phyloP scores from a whole-genome alignment of 2,329 filamentous ascomycete genomes.

The Paramyrothecium roridum region DNA sequence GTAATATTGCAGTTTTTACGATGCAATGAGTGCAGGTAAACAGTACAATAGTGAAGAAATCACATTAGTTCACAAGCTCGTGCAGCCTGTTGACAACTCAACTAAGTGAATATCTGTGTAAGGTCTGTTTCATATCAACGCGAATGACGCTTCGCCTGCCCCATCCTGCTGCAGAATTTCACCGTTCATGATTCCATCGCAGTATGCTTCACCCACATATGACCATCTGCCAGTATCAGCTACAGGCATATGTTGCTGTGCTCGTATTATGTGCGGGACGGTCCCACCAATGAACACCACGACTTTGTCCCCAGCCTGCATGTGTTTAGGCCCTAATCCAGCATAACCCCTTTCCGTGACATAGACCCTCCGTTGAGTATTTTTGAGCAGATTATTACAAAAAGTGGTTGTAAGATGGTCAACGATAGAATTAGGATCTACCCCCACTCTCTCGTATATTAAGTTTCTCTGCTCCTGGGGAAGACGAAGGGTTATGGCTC shows the following conservation, averaged over 20 bases:
- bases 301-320: conserved; percentile 19
- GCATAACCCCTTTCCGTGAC: conserved; percentile 22
- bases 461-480: too few relatives aligned
- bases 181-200: conserved; percentile 29
- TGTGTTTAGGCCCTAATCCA: conserved; percentile 20
- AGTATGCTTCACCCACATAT: conserved; percentile 28
- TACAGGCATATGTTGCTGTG: background rate
- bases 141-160: background rate
- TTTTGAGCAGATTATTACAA: conserved; percentile 11
- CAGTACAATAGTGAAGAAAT: too few relatives aligned
- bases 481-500: too few relatives aligned
- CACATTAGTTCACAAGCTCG: too few relatives aligned
- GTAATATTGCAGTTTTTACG: too few relatives aligned
- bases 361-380: conserved; percentile 17
- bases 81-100: background rate
- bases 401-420: conserved; percentile 9
- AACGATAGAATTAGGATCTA: conserved; percentile 7
- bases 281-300: conserved; percentile 23
- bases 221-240: conserved; percentile 10
- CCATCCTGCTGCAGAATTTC: conserved; percentile 10
- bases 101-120: background rate
- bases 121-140: background rate
- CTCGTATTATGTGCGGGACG: conserved; percentile 21
- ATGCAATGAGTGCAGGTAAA: too few relatives aligned
- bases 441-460: conserved; percentile 2